A percentile compares a stretch with the other conserved stretches of the same genome.
These are phyloP conservation scores for Vitellaria paradoxa DNA, from an alignment of 179 eudicot genomes.

Conservation along the genomic window DNA sequence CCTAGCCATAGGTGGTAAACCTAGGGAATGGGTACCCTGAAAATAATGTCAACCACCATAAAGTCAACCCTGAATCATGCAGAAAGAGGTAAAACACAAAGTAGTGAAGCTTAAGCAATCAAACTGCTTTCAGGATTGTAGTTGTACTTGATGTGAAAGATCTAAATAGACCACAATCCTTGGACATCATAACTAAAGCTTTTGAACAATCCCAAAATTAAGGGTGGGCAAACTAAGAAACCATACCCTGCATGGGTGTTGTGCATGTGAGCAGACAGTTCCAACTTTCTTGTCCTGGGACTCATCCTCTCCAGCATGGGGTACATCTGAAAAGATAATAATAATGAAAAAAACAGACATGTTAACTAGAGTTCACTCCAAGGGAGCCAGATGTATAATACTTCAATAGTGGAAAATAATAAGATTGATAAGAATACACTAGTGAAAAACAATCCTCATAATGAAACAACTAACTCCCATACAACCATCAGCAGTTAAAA, in stretches of 20 bases:
- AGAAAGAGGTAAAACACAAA: neutral
- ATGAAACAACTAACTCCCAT: constrained; percentile 3
- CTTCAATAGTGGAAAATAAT: neutral
- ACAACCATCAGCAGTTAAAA: neutral
- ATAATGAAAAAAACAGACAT: neutral
- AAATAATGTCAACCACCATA: neutral
- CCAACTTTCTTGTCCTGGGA: constrained; percentile 93
- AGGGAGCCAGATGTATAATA: neutral
- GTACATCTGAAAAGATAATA: constrained; percentile 63
- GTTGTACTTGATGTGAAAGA: neutral
- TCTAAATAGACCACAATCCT: neutral
- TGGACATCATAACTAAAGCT: neutral
- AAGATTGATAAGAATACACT: neutral
- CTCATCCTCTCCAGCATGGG: constrained; percentile 93
- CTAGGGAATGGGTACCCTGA: neutral
- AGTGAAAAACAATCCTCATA: neutral
- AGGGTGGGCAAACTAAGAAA: neutral
- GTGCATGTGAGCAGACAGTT: constrained; percentile 96
- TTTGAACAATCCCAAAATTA: neutral
- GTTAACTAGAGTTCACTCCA: neutral
- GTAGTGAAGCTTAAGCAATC: neutral
- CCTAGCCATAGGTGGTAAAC: neutral
- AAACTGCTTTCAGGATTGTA: neutral
- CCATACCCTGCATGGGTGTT: constrained; percentile 91
- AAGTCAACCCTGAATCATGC: too few species aligned